Percentiles rank a stretch among this genome's conserved stretches.
Conservation (phyloP, 2,329 filamentous ascomycete species). For the Xylariales sp. region DNA sequence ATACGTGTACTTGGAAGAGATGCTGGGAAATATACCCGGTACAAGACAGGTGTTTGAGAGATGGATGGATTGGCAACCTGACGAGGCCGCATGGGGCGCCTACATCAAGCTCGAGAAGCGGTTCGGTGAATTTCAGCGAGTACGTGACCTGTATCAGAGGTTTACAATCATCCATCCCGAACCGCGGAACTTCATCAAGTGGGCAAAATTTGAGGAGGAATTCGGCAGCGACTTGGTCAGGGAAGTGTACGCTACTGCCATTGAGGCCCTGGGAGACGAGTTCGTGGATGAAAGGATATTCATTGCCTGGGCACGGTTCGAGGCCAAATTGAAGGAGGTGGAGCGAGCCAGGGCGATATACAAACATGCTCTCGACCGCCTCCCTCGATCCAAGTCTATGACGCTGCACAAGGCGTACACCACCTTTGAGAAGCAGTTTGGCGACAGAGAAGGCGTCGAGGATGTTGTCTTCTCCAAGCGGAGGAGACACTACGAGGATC, state of each 20-base stretch:
- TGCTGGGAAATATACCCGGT: constrained; percentile 87
- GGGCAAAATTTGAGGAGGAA: constrained; percentile 96
- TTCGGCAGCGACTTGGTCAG: constrained; percentile 86
- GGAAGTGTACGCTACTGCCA: constrained; percentile 83
- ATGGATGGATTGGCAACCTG: constrained; percentile 98
- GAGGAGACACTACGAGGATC: constrained; percentile 88
- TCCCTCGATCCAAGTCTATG: constrained; percentile 82
- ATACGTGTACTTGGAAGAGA: constrained; percentile 98
- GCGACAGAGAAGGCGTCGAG: constrained; percentile 87
- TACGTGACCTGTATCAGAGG: constrained; percentile 81
- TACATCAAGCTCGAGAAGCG: constrained; percentile 98
- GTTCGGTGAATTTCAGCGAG: constrained; percentile 86
- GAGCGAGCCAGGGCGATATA: constrained; percentile 92
- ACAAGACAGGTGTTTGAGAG: constrained; percentile 92
- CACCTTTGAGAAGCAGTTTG: constrained; percentile 97
- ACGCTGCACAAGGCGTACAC: constrained; percentile 90
- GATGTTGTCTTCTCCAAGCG: constrained; percentile 94
- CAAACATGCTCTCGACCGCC: constrained; percentile 89
- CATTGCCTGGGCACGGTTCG: constrained; percentile 91
- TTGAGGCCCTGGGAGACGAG: constrained; percentile 87
- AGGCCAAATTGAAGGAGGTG: constrained; percentile 91
- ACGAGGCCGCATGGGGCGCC: constrained; percentile 90
- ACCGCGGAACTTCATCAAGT: constrained; percentile 97
- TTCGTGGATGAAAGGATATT: constrained; percentile 96
- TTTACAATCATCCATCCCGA: constrained; percentile 94